phyloP scores from a whole-genome alignment of 2,329 filamentous ascomycete species.

The Diaporthe amygdali region DNA sequence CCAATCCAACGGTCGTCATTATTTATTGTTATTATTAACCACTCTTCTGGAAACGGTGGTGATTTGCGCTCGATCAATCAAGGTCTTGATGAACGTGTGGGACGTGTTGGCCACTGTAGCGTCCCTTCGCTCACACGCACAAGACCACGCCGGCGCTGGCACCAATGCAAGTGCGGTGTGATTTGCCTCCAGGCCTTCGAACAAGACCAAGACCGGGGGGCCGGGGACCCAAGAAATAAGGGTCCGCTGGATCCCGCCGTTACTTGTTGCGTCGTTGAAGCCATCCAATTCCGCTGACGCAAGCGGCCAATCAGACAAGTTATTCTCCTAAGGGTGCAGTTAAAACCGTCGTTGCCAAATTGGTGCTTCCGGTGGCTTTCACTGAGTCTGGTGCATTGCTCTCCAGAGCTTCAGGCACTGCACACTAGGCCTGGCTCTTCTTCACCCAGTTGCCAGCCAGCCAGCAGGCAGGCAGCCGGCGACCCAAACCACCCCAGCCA shows the following conservation, averaged over 20 bases:
- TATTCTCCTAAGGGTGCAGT: neutral
- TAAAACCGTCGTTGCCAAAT: neutral
- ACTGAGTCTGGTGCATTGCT: too few species aligned
- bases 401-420: neutral
- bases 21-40: neutral
- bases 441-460: neutral
- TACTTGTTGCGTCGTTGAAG: neutral
- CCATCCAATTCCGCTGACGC: neutral
- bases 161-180: constrained; percentile 6
- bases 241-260: neutral
- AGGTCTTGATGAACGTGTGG: constrained; percentile 12
- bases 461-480: too few species aligned
- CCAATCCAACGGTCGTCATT: neutral
- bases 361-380: neutral
- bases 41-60: neutral
- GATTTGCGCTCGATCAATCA: neutral
- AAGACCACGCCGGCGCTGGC: neutral
- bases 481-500: too few species aligned
- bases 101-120: constrained; percentile 10
- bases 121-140: neutral
- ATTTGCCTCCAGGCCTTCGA: neutral
- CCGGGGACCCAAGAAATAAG: neutral
- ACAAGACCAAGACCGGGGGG: neutral
- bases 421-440: neutral
- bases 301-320: neutral